phyloP scores from a whole-genome alignment of 345 rosid genomes.

The Eucalyptus sp. region DNA sequence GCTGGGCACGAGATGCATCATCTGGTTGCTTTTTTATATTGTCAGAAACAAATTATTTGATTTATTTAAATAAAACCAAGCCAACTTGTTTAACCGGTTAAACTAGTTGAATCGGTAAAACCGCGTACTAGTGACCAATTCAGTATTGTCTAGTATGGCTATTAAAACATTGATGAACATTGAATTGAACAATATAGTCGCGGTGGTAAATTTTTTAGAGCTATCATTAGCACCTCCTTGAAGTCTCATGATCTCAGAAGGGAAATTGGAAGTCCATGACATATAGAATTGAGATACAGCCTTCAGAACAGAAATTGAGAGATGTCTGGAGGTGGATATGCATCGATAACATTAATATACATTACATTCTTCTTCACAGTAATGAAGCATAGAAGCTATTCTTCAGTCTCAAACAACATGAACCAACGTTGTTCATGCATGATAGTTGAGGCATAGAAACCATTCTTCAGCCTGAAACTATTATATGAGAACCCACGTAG shows the following conservation, averaged over 20 bases:
- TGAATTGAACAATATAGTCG: background rate
- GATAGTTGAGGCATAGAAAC: background rate
- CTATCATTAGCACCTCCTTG: background rate
- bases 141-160: background rate
- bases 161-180: background rate
- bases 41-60: background rate
- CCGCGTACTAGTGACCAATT: background rate
- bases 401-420: background rate
- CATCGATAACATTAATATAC: background rate
- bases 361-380: background rate
- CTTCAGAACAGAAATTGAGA: background rate
- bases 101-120: background rate
- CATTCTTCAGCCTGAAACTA: background rate
- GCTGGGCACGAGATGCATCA: background rate
- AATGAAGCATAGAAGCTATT: background rate
- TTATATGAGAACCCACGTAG: background rate
- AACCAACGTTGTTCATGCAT: background rate
- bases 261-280: background rate
- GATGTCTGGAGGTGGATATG: background rate
- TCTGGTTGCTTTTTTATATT: background rate
- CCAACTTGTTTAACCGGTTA: background rate
- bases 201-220: background rate
- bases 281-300: background rate
- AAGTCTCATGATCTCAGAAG: background rate
- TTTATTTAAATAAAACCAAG: background rate